phyloP scores from a whole-genome alignment of 805 yeast species.

The Teunomyces gatunensis region DNA sequence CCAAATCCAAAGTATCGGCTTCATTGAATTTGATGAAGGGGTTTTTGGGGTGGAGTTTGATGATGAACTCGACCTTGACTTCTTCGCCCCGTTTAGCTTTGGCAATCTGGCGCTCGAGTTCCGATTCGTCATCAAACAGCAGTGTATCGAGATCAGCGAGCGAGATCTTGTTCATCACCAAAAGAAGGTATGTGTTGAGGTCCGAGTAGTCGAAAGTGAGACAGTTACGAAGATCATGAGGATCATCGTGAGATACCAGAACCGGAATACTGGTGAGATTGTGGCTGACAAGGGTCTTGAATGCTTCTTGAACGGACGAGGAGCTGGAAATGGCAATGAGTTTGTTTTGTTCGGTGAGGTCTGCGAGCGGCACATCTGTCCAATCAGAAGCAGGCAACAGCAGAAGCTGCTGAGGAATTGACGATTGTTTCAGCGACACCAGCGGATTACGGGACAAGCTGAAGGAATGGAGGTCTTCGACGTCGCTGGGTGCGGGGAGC shows the following conservation, averaged over 20 bases:
- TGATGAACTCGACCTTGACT: conserved; percentile 88
- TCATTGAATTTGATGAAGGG: conserved; percentile 81
- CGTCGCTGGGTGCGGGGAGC: conserved; percentile 44
- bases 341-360: conserved; percentile 75
- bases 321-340: conserved; percentile 66
- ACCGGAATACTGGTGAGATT: conserved; percentile 88
- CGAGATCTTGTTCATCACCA: conserved; percentile 73
- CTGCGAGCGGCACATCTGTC: conserved; percentile 68
- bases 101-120: conserved; percentile 40
- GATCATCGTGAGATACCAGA: conserved; percentile 40
- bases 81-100: conserved; percentile 84
- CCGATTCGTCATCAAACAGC: conserved; percentile 21
- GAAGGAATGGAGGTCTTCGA: conserved; percentile 36
- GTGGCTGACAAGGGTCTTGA: conserved; percentile 67
- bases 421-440: conserved; percentile 22
- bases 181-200: conserved; percentile 77
- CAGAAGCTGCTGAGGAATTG: conserved; percentile 3
- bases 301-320: conserved; percentile 82
- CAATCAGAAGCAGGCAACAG: conserved; percentile 46
- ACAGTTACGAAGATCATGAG: conserved; percentile 58
- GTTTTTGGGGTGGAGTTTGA: conserved; percentile 80
- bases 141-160: conserved; percentile 34
- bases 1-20: conserved; percentile 62
- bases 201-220: conserved; percentile 90
- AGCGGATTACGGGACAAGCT: conserved; percentile 38